These are phyloP conservation scores for Malassezia sympodialis DNA, from an alignment of 1,284 basidiomycete species.

Conservation along the genomic window DNA sequence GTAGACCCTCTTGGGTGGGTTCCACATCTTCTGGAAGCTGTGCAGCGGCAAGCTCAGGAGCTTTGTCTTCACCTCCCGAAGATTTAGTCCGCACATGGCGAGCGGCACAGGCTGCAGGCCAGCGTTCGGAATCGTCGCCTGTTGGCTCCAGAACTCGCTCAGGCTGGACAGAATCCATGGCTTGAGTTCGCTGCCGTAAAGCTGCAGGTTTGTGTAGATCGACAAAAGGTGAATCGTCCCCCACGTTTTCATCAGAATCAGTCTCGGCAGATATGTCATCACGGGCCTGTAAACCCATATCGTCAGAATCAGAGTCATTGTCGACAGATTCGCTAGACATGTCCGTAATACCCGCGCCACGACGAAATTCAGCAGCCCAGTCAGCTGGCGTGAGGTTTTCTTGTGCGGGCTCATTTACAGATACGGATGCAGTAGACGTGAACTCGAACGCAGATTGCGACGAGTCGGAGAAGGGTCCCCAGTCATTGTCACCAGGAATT, in stretches of 20 bases:
- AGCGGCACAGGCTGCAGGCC: slow-evolving; percentile 10
- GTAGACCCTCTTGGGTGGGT: slow-evolving; percentile 24
- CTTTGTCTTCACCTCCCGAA: slow-evolving; percentile 1
- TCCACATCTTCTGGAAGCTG: slow-evolving; percentile 13
- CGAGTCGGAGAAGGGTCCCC: slow-evolving; percentile 45
- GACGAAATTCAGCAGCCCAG: slow-evolving; percentile 40
- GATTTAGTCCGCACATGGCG: not conserved
- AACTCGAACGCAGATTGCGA: slow-evolving; percentile 13
- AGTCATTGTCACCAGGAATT: slow-evolving; percentile 16
- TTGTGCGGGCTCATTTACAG: not conserved
- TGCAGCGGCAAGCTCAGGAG: slow-evolving; percentile 3
- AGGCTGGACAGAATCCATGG: slow-evolving; percentile 19
- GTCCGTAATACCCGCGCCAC: slow-evolving; percentile 13
- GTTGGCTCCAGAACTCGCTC: slow-evolving; percentile 6
- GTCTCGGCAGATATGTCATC: slow-evolving; percentile 13
- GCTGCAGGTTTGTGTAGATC: slow-evolving; percentile 21
- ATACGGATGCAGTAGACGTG: slow-evolving; percentile 8
- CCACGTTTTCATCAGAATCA: slow-evolving; percentile 18
- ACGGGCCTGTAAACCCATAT: slow-evolving; percentile 11
- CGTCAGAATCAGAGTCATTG: slow-evolving; percentile 30
- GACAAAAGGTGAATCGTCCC: slow-evolving; percentile 17
- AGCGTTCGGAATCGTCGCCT: slow-evolving; percentile 13
- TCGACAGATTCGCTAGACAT: slow-evolving; percentile 14
- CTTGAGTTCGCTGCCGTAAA: slow-evolving; percentile 7
- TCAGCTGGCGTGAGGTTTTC: slow-evolving; percentile 45